Evolutionary conservation across 192 early-diverging fungal genomes (phyloP), one percentile per base, ranked within the genome.

Genomic region (Coemansia sp.): DNA sequence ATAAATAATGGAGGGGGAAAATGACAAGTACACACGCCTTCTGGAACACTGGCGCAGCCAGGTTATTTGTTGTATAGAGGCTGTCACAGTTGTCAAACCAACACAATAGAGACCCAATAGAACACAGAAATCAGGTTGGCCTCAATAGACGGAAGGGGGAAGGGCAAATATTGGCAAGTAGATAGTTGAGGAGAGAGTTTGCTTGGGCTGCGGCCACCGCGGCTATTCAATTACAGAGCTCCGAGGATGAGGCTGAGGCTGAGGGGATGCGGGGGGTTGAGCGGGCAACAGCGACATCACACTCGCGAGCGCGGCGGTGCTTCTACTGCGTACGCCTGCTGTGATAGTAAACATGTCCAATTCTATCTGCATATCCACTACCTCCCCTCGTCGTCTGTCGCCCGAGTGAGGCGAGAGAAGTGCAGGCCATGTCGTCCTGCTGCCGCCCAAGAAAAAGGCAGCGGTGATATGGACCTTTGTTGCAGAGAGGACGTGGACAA

Each of bases 331-430:
- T 20, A 40, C 36, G 61, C 15, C 61, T 62, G 64, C 61, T 40
- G 61, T 38, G 65, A 66, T 50, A 66, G 65, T 66, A 66, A 66
- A 69, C 66, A 68, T 53, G 64, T n/a, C 64, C 46, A 66, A 50
- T 50, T 66, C 65, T 31, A 68, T 39, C 66, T 68, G 66, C 66
- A 68, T 44, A 55, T 58, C 55, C 50, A 20, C 24, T 58, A 29
- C 65, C 39, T 29, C 39, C 22, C 24, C 44, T 7, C 44, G 34
- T 52, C 16, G 31, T 34, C 7, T 47, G n/a, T 34, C 49, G 18
- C 65, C 27, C 44, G 49, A 33, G 33, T 38, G 49, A 27, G 33
- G 31, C 13, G 44, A 16, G 20, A 34, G 47, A 31, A n/a, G 44
- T 29, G 34, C 58, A 3, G 16, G 58, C 58, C 36, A 24, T 39